Evolutionary conservation across 1,284 basidiomycete species (phyloP).

Genomic region (Violaceomyces palustris): DNA sequence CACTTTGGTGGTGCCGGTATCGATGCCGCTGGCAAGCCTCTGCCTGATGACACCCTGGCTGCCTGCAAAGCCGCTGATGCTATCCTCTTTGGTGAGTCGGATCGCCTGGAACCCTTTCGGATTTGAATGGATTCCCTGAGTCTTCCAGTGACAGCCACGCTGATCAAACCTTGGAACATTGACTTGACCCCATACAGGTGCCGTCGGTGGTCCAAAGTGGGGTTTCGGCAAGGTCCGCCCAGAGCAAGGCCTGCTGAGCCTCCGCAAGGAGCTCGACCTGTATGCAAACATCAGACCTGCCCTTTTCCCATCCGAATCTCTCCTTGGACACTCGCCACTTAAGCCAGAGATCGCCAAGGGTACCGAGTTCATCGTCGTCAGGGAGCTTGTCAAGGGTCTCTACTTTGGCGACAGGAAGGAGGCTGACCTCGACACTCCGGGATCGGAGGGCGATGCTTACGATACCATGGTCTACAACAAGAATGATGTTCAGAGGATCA

Average conservation of each 20-base stretch:
- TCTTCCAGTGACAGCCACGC: not conserved
- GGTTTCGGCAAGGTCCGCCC: slow-evolving; percentile 84
- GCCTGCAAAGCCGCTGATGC: slow-evolving; percentile 51
- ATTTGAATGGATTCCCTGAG: not conserved
- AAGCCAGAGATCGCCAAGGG: slow-evolving; percentile 79
- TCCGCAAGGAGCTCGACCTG: slow-evolving; percentile 87
- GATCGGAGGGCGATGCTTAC: slow-evolving; percentile 41
- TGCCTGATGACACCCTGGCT: slow-evolving; percentile 77
- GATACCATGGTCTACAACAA: slow-evolving; percentile 81
- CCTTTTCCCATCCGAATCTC: slow-evolving; percentile 84
- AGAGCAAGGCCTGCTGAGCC: slow-evolving; percentile 85
- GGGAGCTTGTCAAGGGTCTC: slow-evolving; percentile 66
- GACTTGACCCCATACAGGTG: no score
- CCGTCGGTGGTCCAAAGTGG: slow-evolving; percentile 98
- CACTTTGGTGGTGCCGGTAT: slow-evolving; percentile 92
- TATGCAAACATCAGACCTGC: slow-evolving; percentile 98
- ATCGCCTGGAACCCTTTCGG: not conserved
- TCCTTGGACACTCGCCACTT: slow-evolving; percentile 86
- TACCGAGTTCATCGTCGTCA: slow-evolving; percentile 85
- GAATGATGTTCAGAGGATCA: slow-evolving; percentile 86
- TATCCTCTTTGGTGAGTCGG: slow-evolving; percentile 40
- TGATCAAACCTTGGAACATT: slow-evolving; percentile 75
- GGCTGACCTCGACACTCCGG: slow-evolving; percentile 56
- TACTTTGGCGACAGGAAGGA: slow-evolving; percentile 92
- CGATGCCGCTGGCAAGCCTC: slow-evolving; percentile 74